phyloP scores from a whole-genome alignment of 352 stramenopile species.

The Globisporangium paddicum region DNA sequence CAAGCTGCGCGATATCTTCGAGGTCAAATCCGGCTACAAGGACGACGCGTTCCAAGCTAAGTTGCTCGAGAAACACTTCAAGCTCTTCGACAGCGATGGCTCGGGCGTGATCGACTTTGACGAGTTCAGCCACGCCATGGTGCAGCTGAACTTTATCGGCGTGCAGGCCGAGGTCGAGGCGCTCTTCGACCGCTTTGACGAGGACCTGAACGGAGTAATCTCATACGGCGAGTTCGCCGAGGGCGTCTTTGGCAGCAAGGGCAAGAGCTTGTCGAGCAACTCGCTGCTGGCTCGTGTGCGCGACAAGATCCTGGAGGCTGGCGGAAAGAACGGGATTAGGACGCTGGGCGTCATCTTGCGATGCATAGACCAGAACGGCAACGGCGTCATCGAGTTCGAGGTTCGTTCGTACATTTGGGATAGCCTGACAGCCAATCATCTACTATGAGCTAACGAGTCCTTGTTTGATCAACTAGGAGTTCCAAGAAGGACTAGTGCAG shows the following conservation, averaged over 20 bases:
- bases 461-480: slow-evolving; percentile 33
- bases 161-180: slow-evolving; percentile 80
- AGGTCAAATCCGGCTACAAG: slow-evolving; percentile 72
- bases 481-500: slow-evolving; percentile 45
- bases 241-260: slow-evolving; percentile 34
- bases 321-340: slow-evolving; percentile 73
- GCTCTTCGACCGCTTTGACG: slow-evolving; percentile 88
- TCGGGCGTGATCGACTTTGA: slow-evolving; percentile 81
- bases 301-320: slow-evolving; percentile 46
- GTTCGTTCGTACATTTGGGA: slow-evolving; percentile 9
- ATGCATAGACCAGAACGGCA: slow-evolving; percentile 79
- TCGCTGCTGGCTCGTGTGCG: slow-evolving; percentile 44
- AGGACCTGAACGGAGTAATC: slow-evolving; percentile 71
- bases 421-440: neutral
- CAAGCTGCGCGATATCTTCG: slow-evolving; percentile 57
- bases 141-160: slow-evolving; percentile 86
- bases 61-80: slow-evolving; percentile 67
- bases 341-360: slow-evolving; percentile 60
- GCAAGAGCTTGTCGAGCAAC: neutral
- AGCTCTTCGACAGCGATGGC: slow-evolving; percentile 64
- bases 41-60: slow-evolving; percentile 44
- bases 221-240: slow-evolving; percentile 73
- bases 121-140: slow-evolving; percentile 85
- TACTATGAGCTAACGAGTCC: neutral
- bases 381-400: slow-evolving; percentile 64